phyloP scores from a whole-genome alignment of 2,329 filamentous ascomycete genomes.

The Fusarium miscanthi region DNA sequence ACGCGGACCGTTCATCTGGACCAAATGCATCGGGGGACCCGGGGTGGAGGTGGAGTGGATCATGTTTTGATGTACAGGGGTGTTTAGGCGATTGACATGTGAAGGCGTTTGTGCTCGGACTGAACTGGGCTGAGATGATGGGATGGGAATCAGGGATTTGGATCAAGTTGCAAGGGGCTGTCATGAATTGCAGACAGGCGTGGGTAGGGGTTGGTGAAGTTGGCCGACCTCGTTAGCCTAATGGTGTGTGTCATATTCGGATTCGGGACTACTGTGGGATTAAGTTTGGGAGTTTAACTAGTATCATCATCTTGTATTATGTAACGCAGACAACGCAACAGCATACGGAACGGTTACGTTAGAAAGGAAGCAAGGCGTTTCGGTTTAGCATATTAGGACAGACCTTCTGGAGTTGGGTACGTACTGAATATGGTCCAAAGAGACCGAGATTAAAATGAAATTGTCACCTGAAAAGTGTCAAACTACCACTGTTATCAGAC shows the following conservation, averaged over 20 bases:
- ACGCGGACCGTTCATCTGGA: slow-evolving; percentile 68
- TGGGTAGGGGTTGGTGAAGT: slow-evolving; percentile 24
- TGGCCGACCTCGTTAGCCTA: slow-evolving; percentile 7
- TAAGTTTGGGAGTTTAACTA: slow-evolving; percentile 25
- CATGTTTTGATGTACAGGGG: slow-evolving; percentile 63
- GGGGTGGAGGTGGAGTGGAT: slow-evolving; percentile 73
- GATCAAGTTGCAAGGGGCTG: slow-evolving; percentile 22
- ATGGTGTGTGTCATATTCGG: slow-evolving; percentile 14
- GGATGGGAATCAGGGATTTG: slow-evolving; percentile 23
- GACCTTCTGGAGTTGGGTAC: slow-evolving; percentile 2
- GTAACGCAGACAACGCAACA: slow-evolving; percentile 27
- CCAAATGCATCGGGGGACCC: slow-evolving; percentile 65
- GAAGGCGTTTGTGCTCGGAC: slow-evolving; percentile 17
- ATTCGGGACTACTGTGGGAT: slow-evolving; percentile 20
- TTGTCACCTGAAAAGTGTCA: neutral
- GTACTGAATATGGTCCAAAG: slow-evolving; percentile 1
- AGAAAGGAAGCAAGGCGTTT: slow-evolving; percentile 33
- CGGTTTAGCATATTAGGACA: slow-evolving; percentile 24
- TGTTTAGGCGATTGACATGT: slow-evolving; percentile 31
- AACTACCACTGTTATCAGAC: neutral
- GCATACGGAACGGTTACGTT: slow-evolving; percentile 31
- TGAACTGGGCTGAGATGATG: slow-evolving; percentile 21
- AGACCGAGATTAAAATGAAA: slow-evolving; percentile 5
- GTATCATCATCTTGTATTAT: slow-evolving; percentile 31
- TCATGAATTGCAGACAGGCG: slow-evolving; percentile 14